Conservation (phyloP, 179 eudicot genomes). For the Vitellaria paradoxa region DNA sequence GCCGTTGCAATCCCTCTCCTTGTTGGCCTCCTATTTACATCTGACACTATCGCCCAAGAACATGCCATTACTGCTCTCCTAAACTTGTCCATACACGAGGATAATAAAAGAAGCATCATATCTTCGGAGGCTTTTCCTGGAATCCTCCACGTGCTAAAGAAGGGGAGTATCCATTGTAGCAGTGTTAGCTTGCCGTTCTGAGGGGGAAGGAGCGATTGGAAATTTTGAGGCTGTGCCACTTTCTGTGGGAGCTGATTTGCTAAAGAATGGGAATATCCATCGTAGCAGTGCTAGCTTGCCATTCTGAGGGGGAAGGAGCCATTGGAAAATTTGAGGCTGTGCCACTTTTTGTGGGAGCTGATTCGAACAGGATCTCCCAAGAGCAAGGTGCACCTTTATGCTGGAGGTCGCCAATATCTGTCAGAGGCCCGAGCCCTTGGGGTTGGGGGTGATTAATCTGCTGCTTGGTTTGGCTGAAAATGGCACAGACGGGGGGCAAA, state of each 20-base stretch:
- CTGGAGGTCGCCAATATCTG: conserved; percentile 51
- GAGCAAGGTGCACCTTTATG: conserved; percentile 70
- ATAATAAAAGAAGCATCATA: conserved; percentile 65
- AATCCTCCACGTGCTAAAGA: conserved; percentile 60
- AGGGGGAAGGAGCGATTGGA: too few relatives aligned
- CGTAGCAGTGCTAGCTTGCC: conserved; percentile 65
- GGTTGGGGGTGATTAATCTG: conserved; percentile 37
- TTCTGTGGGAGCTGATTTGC: too few relatives aligned
- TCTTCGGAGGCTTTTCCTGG: conserved; percentile 63
- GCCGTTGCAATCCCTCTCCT: conserved; percentile 76
- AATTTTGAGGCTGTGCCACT: too few relatives aligned
- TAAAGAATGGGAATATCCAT: too few relatives aligned
- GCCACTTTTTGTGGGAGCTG: conserved; percentile 60
- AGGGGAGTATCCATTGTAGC: too few relatives aligned
- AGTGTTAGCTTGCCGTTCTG: too few relatives aligned
- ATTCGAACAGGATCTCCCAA: conserved; percentile 64
- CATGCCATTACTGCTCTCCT: conserved; percentile 9
- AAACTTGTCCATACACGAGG: conserved; percentile 74
- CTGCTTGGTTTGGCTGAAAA: conserved; percentile 47
- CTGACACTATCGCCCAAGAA: too few relatives aligned
- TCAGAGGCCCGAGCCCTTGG: conserved; percentile 55
- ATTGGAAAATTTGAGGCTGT: conserved; percentile 66
- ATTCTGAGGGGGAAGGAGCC: conserved; percentile 63
- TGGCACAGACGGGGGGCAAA: conserved; percentile 78
- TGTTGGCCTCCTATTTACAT: conserved; percentile 25